Base-by-base conservation (phyloP, 345 rosid genomes). In the Ceriops decandra region DNA sequence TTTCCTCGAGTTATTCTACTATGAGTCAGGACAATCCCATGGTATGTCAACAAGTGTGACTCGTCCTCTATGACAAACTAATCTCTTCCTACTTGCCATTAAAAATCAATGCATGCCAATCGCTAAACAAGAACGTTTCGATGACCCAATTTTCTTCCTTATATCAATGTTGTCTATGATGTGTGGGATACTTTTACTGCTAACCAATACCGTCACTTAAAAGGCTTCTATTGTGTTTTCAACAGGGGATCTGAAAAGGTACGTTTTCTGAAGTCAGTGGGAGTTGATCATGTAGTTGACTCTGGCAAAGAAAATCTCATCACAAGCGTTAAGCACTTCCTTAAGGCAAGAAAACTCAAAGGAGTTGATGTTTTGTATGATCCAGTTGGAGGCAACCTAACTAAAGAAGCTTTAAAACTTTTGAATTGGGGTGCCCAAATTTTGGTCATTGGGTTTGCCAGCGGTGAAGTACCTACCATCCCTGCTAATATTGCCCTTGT, bases 371-470 rank as follows among this genome's bases (percentile, higher is more conserved):
- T 91, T 38, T 73, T 91, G 28, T 91, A 87, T 76, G 97, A 91
- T 85, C 96, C 96, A 60, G 98, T 95, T 21, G 96, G 96, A 68
- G 93, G 98, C 66, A 87, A 88, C 80, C 87, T 87, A 47, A 77
- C 85, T 24, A 90, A 85, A 74, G 92, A 91, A 52, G 53, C 83
- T 47, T 70, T 91, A 91, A 90, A 85, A 88, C 90, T 91, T 70
- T 78, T 95, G 74, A 91, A 83, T 26, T 91, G 97, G 96, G 90
- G 99, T 73, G 97, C 97, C 65, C 93, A 91, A 51, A 91, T 95
- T 75, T 81, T 91, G 49, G 86, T 89, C 46, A 91, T 91, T 20
- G 99, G 96, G 30, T 95, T 95, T 72, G 99, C 96, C 7, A 90
- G 98, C 71, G 97, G 98, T 5, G 96, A 91, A 51, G 16, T 91